phyloP scores from a whole-genome alignment of 495 filamentous ascomycete genomes.

The Penicillium argentinense region DNA sequence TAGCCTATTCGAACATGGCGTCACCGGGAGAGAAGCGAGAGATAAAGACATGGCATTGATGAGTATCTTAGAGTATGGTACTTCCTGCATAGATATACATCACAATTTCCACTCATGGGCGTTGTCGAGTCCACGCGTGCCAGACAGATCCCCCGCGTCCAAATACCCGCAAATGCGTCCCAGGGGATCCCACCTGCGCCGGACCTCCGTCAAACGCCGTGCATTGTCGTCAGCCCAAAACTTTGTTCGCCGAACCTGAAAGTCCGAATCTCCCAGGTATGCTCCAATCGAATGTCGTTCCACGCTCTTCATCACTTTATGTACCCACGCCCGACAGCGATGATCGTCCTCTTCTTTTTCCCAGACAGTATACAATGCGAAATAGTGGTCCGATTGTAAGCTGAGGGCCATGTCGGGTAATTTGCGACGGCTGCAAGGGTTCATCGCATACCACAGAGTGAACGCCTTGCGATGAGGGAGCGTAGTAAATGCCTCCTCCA shows the following conservation, averaged over 20 bases:
- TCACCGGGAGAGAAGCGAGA: no score
- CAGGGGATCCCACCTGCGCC: constrained; percentile 44
- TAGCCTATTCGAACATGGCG: no score
- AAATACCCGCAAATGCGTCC: constrained; percentile 16
- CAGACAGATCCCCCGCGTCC: constrained; percentile 9
- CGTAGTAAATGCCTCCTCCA: constrained; percentile 45
- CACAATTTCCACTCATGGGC: constrained; percentile 13
- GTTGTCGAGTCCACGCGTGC: constrained; percentile 6
- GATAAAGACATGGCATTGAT: no score
- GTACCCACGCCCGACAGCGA: constrained; percentile 40
- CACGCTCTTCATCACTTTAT: constrained; percentile 35
- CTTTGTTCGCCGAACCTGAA: constrained; percentile 39
- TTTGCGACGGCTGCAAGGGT: constrained; percentile 36
- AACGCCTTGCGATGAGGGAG: constrained; percentile 40
- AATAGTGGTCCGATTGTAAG: constrained; percentile 55
- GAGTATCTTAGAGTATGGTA: no score
- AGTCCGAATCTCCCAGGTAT: constrained; percentile 55
- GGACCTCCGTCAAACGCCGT: constrained; percentile 33
- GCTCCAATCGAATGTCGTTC: constrained; percentile 40
- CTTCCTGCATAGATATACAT: no score
- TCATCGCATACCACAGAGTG: constrained; percentile 51
- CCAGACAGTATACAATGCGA: constrained; percentile 53
- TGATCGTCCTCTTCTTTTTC: constrained; percentile 43
- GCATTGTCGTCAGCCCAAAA: constrained; percentile 44
- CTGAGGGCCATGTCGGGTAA: constrained; percentile 50